phyloP scores from a whole-genome alignment of 306 rosid species.

The Quercus aquifolioides region DNA sequence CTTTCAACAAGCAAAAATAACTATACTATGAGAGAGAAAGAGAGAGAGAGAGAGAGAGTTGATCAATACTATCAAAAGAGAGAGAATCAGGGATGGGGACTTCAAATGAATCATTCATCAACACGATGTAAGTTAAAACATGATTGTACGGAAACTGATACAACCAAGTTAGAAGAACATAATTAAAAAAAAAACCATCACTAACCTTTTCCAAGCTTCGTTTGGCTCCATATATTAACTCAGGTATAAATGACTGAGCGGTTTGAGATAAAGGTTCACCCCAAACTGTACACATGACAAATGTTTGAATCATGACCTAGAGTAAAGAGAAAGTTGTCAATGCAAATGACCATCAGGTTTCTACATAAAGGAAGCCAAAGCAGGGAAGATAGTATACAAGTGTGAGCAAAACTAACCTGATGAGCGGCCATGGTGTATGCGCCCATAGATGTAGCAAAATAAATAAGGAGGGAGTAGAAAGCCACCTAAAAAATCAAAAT shows the following conservation, averaged over 20 bases:
- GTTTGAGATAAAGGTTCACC: constrained; percentile 99
- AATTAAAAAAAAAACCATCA: neutral
- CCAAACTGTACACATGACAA: constrained; percentile 80
- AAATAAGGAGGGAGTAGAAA: constrained; percentile 71
- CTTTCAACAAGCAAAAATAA: neutral
- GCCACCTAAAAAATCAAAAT: constrained; percentile 56
- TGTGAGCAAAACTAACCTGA: constrained; percentile 53
- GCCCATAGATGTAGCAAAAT: constrained; percentile 88
- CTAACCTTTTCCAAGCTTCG: constrained; percentile 71
- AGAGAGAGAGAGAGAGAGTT: too few species aligned
- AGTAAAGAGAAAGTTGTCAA: constrained; percentile 24
- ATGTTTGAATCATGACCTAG: constrained; percentile 90
- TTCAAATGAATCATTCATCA: neutral
- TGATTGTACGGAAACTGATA: neutral
- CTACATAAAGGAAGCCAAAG: constrained; percentile 15
- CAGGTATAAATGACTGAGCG: constrained; percentile 96
- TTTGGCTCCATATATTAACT: constrained; percentile 61
- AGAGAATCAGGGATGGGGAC: neutral
- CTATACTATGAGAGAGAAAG: neutral
- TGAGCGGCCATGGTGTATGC: constrained; percentile 91
- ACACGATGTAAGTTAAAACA: neutral
- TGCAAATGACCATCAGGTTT: constrained; percentile 16
- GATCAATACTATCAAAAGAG: neutral
- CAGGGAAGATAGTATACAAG: constrained; percentile 12
- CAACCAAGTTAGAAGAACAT: neutral